Evolutionary conservation across 2,329 filamentous ascomycete genomes (phyloP).

Genomic region (Coleophoma crateriformis): DNA sequence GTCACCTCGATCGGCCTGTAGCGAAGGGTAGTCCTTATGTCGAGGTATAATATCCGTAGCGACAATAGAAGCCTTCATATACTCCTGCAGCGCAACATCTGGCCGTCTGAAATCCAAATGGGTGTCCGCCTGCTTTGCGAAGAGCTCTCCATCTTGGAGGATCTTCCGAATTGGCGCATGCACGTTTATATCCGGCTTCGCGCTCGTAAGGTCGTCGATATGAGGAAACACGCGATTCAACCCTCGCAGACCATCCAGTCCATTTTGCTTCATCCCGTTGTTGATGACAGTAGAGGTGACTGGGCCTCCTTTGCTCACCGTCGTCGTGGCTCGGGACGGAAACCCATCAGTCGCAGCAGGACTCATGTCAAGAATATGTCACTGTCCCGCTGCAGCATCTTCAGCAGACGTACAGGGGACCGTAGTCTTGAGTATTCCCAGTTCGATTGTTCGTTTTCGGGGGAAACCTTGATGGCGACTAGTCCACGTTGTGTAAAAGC

Average conservation of each 20-base stretch:
- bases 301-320: conserved; percentile 18
- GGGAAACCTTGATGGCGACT: no score
- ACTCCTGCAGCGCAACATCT: conserved; percentile 77
- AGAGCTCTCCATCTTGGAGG: conserved; percentile 45
- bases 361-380: conserved; percentile 20
- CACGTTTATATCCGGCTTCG: conserved; percentile 24
- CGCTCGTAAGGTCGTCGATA: conserved; percentile 35
- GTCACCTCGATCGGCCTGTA: conserved; percentile 49
- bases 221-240: conserved; percentile 29
- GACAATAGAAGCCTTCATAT: conserved; percentile 76
- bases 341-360: conserved; percentile 17
- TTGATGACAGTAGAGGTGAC: conserved; percentile 11
- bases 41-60: conserved; percentile 69
- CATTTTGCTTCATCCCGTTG: conserved; percentile 9
- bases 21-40: conserved; percentile 67
- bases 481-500: no score
- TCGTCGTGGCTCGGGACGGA: conserved; percentile 13
- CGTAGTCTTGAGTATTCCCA: neutral
- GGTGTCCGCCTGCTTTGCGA: conserved; percentile 55
- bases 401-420: conserved; percentile 1
- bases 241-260: conserved; percentile 11
- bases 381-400: conserved; percentile 11
- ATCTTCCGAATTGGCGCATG: conserved; percentile 44
- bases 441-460: no score
- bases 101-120: conserved; percentile 58